A percentile compares a stretch with the other conserved stretches of the same genome.
phyloP scores from a whole-genome alignment of 768 basidiomycete species.

The Lentinula lateritia region DNA sequence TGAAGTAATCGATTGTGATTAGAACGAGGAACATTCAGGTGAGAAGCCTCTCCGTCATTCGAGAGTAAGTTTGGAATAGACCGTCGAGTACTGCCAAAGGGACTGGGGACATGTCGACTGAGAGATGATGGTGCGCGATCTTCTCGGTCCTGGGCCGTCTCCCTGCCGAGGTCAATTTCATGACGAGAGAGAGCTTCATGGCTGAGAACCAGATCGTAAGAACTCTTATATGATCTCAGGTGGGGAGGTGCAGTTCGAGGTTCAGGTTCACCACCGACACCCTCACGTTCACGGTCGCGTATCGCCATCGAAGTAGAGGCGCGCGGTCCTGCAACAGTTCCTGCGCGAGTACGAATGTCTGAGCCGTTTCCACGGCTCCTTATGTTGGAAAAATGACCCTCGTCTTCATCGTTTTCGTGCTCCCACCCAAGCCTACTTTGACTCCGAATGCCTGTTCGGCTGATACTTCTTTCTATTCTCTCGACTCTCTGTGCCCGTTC shows the following conservation, averaged over 20 bases:
- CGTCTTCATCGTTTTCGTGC: slow-evolving; percentile 19
- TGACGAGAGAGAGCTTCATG: slow-evolving; percentile 13
- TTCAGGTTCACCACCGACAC: slow-evolving; percentile 19
- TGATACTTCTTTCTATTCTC: slow-evolving; percentile 19
- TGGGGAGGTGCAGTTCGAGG: slow-evolving; percentile 33
- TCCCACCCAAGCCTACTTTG: slow-evolving; percentile 9
- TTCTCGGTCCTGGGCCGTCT: slow-evolving; percentile 12
- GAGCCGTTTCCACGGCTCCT: slow-evolving; percentile 16
- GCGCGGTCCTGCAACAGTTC: slow-evolving; percentile 19
- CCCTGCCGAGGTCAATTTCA: slow-evolving; percentile 7
- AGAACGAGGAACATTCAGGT: slow-evolving; percentile 14
- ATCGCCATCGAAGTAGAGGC: slow-evolving; percentile 56
- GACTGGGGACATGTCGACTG: slow-evolving; percentile 19
- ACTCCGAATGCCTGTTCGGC: slow-evolving; percentile 13
- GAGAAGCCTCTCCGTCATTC: slow-evolving; percentile 14
- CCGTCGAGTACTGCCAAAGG: slow-evolving; percentile 20
- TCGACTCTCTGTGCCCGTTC: slow-evolving; percentile 28
- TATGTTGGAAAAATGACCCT: slow-evolving; percentile 19
- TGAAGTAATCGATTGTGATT: slow-evolving; percentile 71
- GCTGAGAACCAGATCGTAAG: slow-evolving; percentile 15
- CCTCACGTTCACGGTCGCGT: slow-evolving; percentile 16
- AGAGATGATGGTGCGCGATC: slow-evolving; percentile 18
- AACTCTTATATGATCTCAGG: slow-evolving; percentile 35
- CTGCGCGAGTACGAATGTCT: slow-evolving; percentile 11
- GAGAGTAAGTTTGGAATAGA: slow-evolving; percentile 12